These are phyloP conservation scores for Mesotaenium endlicherianum DNA, from an alignment of 139 green algal species.

Conservation along the genomic window DNA sequence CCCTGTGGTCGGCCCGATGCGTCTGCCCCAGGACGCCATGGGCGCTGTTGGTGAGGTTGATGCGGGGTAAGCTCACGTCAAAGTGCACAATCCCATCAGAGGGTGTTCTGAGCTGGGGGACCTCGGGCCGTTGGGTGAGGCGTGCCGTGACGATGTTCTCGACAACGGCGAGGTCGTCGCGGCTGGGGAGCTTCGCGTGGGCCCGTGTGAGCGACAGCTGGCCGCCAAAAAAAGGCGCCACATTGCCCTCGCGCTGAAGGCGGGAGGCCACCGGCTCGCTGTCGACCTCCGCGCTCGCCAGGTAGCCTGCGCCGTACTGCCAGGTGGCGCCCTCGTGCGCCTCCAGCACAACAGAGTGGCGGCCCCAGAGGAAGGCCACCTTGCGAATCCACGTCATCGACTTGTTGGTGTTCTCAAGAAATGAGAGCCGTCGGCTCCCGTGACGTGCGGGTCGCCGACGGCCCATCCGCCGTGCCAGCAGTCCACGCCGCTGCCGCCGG, in stretches of 20 bases:
- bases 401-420: slow-evolving; percentile 3
- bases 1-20: background rate
- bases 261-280: background rate
- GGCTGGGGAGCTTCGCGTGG: background rate
- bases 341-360: background rate
- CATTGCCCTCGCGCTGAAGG: background rate
- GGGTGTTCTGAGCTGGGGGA: slow-evolving; percentile 1
- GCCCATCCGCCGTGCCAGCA: too few species aligned
- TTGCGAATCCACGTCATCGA: slow-evolving; percentile 17
- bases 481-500: too few species aligned
- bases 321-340: background rate
- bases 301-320: slow-evolving; percentile 12
- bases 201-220: background rate
- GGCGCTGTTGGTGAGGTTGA: background rate
- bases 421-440: slow-evolving; percentile 11
- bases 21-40: slow-evolving; percentile 18
- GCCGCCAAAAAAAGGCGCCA: background rate
- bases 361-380: slow-evolving; percentile 9
- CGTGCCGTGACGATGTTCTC: background rate
- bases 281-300: background rate
- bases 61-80: background rate
- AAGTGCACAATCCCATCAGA: slow-evolving; percentile 30
- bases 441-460: slow-evolving; percentile 16
- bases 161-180: slow-evolving; percentile 14
- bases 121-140: slow-evolving; percentile 14